These are phyloP conservation scores for Trypanosoma vivax DNA, from an alignment of 208 protist species.

Conservation along the genomic window DNA sequence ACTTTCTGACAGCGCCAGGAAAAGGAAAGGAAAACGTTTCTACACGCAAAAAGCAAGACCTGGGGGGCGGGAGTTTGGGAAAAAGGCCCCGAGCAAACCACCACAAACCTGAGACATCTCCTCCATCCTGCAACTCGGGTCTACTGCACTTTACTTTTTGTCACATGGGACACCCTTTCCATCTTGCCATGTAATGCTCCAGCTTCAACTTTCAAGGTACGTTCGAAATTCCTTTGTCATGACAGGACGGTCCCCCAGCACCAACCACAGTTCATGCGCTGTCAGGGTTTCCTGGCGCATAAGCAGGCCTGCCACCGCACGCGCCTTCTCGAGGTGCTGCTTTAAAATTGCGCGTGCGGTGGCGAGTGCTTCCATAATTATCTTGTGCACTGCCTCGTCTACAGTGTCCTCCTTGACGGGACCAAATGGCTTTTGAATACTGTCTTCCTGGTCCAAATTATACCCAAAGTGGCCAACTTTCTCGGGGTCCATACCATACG, in stretches of 20 bases:
- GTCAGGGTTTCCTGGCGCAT: constrained; percentile 79
- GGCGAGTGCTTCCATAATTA: constrained; percentile 72
- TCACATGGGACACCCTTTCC: neutral
- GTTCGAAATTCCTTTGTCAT: constrained; percentile 74
- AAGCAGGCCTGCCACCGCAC: constrained; percentile 63
- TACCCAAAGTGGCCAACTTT: constrained; percentile 83
- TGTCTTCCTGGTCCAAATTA: constrained; percentile 48
- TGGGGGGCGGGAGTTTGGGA: too few relatives aligned
- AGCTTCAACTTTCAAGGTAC: constrained; percentile 56
- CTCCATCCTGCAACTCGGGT: too few relatives aligned
- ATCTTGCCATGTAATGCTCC: neutral
- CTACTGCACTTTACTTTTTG: constrained; percentile 5
- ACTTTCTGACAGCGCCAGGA: neutral
- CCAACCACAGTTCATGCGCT: constrained; percentile 70
- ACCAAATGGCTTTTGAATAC: constrained; percentile 93
- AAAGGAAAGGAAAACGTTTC: neutral
- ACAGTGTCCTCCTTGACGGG: constrained; percentile 89
- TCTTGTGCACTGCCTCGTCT: constrained; percentile 79
- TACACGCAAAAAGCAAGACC: neutral
- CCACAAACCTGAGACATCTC: too few relatives aligned
- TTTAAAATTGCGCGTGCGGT: constrained; percentile 53
- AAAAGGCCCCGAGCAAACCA: too few relatives aligned
- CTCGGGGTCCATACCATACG: constrained; percentile 81
- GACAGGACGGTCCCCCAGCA: constrained; percentile 59
- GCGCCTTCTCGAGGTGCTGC: constrained; percentile 49